Evolutionary conservation across 2,329 filamentous ascomycete genomes (phyloP), one percentile per base, ranked within the genome.

Genomic region (Pyrenochaeta sp.): DNA sequence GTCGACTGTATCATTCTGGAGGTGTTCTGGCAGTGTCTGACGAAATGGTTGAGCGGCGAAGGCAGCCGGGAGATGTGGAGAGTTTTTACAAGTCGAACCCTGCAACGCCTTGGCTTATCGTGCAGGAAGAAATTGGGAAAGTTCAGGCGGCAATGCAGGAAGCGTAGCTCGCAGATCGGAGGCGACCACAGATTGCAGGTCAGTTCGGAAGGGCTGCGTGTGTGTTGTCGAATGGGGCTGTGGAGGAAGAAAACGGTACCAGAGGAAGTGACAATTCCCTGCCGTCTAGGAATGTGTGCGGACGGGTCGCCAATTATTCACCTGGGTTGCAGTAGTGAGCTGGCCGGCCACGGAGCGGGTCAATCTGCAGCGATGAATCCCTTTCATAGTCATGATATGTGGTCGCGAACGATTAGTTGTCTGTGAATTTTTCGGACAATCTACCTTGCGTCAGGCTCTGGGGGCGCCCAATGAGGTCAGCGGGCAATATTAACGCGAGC

Each of bases 1-100:
- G 65, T 59, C 60, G 66, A 68, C 63, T 69, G 57, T 72, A 67
- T 69, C 69, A 72, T 72, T 68, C 70, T 72, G 60, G 56, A 63
- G 54, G 58, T 60, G 60, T 46, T 54, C 52, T 55, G 55, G 54
- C 58, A 49, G 56, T 52, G 59, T 56, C 58, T 63, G 62, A 58
- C 54, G 51, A 55, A 55, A 56, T 53, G 53, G 54, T 55, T 66
- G 65, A 63, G 63, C 60, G 60, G 58, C 64, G 56, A 63, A 53
- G 50, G 44, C 57, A 57, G 61, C 55, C 58, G 63, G n/a, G 64
- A 60, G 55, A 59, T 60, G 62, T 60, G 65, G 59, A 62, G 58
- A 58, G 55, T 47, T 61, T 65, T 68, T 56, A 66, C 58, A 71
- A 66, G 67, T 63, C 58, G 60, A 60, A 66, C 67, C 67, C 67